These are phyloP conservation scores for Metarhizium humberi DNA, from an alignment of 2,329 filamentous ascomycete species.

Conservation along the genomic window DNA sequence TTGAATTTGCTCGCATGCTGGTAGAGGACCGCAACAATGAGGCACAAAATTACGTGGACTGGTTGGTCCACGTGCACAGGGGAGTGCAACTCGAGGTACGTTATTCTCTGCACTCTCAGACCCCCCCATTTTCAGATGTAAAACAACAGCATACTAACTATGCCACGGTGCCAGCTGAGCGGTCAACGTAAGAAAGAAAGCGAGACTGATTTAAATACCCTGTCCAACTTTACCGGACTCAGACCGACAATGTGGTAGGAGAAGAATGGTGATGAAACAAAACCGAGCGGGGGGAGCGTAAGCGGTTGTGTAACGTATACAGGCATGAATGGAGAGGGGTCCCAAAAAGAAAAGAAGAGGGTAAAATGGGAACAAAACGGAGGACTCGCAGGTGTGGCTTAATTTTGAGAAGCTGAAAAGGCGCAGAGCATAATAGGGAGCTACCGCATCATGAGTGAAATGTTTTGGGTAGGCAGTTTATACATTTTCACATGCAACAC, in stretches of 20 bases:
- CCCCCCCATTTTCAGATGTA: neutral
- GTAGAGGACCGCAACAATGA: conserved; percentile 96
- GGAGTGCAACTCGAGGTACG: conserved; percentile 81
- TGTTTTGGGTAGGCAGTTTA: neutral
- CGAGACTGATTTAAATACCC: conserved; percentile 34
- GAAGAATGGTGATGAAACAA: neutral
- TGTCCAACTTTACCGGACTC: conserved; percentile 49
- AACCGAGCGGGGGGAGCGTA: neutral
- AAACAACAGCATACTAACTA: conserved; percentile 10
- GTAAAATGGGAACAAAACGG: neutral
- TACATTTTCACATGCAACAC: neutral
- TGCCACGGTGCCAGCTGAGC: conserved; percentile 39
- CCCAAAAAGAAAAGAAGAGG: neutral
- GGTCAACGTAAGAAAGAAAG: conserved; percentile 66
- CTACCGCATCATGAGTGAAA: neutral
- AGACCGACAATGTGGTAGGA: conserved; percentile 7
- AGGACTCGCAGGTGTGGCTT: neutral
- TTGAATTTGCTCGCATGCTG: conserved; percentile 85
- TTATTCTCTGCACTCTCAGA: conserved; percentile 7
- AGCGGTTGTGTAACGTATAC: neutral
- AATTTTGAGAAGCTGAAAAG: neutral
- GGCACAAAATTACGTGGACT: conserved; percentile 96
- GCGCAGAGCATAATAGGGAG: neutral
- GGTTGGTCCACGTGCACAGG: conserved; percentile 91
- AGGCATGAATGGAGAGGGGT: neutral